Conservation (phyloP, 345 rosid genomes). For the Dimocarpus longan region DNA sequence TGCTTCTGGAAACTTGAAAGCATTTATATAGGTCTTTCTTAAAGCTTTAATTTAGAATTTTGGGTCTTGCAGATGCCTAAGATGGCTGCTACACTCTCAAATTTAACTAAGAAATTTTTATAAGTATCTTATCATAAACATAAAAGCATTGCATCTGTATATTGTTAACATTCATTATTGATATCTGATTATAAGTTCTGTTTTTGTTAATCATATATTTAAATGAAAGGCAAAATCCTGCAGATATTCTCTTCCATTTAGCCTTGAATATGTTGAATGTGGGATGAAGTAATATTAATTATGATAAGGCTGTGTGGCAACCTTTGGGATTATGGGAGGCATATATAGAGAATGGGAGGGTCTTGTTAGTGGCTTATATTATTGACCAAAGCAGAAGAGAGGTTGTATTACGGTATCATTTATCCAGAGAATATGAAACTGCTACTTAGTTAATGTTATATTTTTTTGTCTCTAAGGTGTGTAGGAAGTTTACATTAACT, state of each 20-base stretch:
- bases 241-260: neutral
- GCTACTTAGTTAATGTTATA: too few species aligned
- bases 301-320: conserved; percentile 1
- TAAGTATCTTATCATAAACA: too few species aligned
- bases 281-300: neutral
- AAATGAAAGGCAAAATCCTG: neutral
- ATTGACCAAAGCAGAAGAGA: neutral
- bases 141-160: neutral
- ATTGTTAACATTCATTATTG: neutral
- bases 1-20: too few species aligned
- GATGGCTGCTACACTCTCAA: too few species aligned
- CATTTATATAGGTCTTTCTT: too few species aligned
- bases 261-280: neutral
- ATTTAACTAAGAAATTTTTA: too few species aligned
- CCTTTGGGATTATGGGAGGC: neutral
- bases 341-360: neutral
- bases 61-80: too few species aligned
- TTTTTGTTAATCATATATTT: too few species aligned
- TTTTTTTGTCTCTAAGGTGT: neutral
- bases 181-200: neutral
- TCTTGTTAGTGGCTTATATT: neutral
- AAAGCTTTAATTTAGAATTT: too few species aligned
- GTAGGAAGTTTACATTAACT: neutral
- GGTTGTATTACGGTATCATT: neutral
- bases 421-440: neutral